phyloP scores from a whole-genome alignment of 345 rosid genomes.

The Noccaea bulbosa region DNA sequence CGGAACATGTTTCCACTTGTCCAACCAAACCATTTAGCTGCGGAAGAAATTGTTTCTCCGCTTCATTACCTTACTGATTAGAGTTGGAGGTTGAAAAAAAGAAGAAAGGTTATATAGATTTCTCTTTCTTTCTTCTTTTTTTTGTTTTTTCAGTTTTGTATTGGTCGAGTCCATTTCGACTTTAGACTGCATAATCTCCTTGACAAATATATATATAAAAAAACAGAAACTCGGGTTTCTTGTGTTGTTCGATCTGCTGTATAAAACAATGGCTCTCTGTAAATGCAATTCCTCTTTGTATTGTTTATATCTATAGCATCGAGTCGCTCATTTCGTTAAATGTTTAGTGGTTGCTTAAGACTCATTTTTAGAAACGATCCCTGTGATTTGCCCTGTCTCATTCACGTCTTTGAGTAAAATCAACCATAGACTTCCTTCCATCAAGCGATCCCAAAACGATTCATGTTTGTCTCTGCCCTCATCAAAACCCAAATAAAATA shows the following conservation, averaged over 20 bases:
- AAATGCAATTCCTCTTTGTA: conserved; percentile 42
- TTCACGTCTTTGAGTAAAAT: conserved; percentile 64
- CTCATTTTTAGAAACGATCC: not conserved
- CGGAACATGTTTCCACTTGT: conserved; percentile 43
- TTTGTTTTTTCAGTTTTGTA: conserved; percentile 23
- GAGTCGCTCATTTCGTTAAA: not conserved
- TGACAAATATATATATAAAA: conserved; percentile 19
- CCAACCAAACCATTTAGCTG: conserved; percentile 33
- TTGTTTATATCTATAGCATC: not conserved
- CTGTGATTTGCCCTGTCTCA: conserved; percentile 78
- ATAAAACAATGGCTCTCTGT: conserved; percentile 41
- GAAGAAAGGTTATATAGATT: conserved; percentile 21
- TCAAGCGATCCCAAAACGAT: conserved; percentile 81
- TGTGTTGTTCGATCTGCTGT: conserved; percentile 40
- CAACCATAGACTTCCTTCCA: conserved; percentile 85
- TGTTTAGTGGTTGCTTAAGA: not conserved
- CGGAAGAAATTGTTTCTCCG: conserved; percentile 23
- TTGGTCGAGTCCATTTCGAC: conserved; percentile 28
- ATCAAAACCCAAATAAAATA: no score
- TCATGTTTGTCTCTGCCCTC: no score
- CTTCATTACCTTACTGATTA: conserved; percentile 33
- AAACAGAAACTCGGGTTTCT: conserved; percentile 12
- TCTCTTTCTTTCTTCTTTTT: not conserved
- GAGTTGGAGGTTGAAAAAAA: conserved; percentile 30
- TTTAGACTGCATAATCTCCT: conserved; percentile 29